Evolutionary conservation across 352 stramenopile species (phyloP), one percentile per base, ranked within the genome.

Genomic region (Globisporangium radiosum): DNA sequence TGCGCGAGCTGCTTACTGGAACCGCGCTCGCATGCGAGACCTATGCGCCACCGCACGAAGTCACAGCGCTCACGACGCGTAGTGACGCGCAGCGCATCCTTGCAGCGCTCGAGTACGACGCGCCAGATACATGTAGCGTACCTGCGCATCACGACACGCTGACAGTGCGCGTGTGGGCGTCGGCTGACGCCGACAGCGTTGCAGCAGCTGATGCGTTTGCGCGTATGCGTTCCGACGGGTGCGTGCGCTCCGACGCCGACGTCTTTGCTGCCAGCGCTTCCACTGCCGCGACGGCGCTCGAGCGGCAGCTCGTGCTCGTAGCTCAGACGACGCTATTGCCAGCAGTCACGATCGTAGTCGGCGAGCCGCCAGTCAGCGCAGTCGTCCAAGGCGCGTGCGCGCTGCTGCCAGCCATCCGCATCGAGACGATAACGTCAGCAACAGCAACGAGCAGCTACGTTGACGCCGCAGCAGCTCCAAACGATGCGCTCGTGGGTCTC

Each of bases 71-170:
- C 15, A 72, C 70, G 39, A 75, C 70, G 5, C 52, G 58, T 9
- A 33, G 52, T 8, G 70, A 75, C 43, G 68, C 65, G 33, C 65
- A 70, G 49, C 57, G 52, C 15, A 65, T 74, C 11, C 62, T 75
- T 3, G 56, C 62, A 19, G 67, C 65, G 7, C 63, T 78, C 37
- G 39, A 66, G 17, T 75, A 78, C 37, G 43, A 43, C 50, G 4
- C 47, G 9, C 42, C 47, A 19, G 47, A 52, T 4, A 25, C 47
- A 9, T 56, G 53, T 25, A 11, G 19, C 0, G n/a, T 53, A 6
- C 40, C 47, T 13, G 33, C 40, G 17, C 42, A 25, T 0, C 40
- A 58, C 33, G 58, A 63, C 37, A 4, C 52, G 36, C 58, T 63
- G n/a, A n/a, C 17, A 3, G 36, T 63, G 7, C 50, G 8, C 7